Evolutionary conservation across 495 filamentous ascomycete genomes (phyloP), one percentile per base, ranked within the genome.

Genomic region (Rostrohypoxylon terebratum): DNA sequence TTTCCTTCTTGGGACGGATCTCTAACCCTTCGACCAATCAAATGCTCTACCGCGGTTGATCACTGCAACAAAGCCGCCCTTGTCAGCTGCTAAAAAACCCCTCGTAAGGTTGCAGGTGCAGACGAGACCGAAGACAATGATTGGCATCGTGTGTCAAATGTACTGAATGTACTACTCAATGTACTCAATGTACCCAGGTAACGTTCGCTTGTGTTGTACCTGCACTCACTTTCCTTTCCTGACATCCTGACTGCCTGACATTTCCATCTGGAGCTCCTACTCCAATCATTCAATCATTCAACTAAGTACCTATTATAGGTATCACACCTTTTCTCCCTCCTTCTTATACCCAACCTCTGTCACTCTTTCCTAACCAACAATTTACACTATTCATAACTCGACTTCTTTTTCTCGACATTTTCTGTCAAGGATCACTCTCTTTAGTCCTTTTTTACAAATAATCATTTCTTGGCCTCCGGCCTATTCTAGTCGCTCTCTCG

Each of bases 401-500:
- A 21, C 59, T 58, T 45, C 42, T 54, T 44, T 31, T 50, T 60
- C 23, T 45, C 54, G 13, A 38, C 25, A 54, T 44, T 74, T 72
- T 68, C 76, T 57, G 69, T 74, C 62, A 58, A 48, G 31, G 47
- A 55, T 59, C 48, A 47, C 63, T 71, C 68, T 48, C 59, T 75
- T 57, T 57, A 55, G 40, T 68, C 54, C 28, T 67, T 58, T 68
- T 73, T 44, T 62, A 55, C 25, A 63, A 58, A 63, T 54, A 25
- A 63, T 72, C 60, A 20, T 72, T 71, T 69, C 51, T 63, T 58
- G 71, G 62, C 71, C 58, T 2, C 36, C 11, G 51, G 63, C 67
- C 60, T 65, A 71, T 75, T 75, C 72, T 63, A 14, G 72, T 75
- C 72, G 13, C 72, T 75, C 72, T 36, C 72, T 75, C 67, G 63